phyloP scores from a whole-genome alignment of 305 asterid species.

The Salvia sclarea region DNA sequence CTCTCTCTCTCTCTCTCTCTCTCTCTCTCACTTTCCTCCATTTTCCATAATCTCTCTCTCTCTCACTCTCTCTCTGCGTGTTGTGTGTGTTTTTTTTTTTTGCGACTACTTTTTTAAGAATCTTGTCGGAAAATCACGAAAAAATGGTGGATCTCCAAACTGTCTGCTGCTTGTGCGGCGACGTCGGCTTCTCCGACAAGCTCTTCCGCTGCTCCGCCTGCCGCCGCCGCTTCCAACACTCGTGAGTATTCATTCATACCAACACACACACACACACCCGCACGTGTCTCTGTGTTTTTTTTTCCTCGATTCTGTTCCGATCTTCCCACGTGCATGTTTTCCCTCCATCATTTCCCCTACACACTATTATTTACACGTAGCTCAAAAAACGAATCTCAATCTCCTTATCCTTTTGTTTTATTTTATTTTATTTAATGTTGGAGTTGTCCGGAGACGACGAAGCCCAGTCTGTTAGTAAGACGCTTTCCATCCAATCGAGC shows the following conservation, averaged over 20 bases:
- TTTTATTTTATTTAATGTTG: not conserved
- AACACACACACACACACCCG: not conserved
- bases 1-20: not conserved
- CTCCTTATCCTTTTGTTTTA: not conserved
- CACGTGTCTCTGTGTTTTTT: not conserved
- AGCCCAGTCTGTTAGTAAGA: no score
- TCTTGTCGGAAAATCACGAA: not conserved
- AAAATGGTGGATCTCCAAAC: constrained; percentile 74
- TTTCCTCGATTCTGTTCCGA: not conserved
- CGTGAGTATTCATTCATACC: constrained; percentile 44
- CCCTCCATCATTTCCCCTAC: not conserved
- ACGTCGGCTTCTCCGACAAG: constrained; percentile 83
- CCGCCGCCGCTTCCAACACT: constrained; percentile 84
- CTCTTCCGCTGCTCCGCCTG: constrained; percentile 85
- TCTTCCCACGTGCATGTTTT: not conserved
- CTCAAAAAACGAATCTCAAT: not conserved
- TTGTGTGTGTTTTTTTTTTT: no score
- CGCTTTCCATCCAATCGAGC: no score
- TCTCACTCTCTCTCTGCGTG: not conserved
- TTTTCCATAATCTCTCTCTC: not conserved
- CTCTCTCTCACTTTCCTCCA: constrained; percentile 6
- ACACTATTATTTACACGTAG: not conserved
- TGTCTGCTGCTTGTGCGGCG: constrained; percentile 90
- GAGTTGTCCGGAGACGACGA: no score
- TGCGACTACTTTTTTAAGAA: not conserved